Base-by-base conservation (phyloP, 1,284 basidiomycete genomes). In the Malassezia yamatoensis region DNA sequence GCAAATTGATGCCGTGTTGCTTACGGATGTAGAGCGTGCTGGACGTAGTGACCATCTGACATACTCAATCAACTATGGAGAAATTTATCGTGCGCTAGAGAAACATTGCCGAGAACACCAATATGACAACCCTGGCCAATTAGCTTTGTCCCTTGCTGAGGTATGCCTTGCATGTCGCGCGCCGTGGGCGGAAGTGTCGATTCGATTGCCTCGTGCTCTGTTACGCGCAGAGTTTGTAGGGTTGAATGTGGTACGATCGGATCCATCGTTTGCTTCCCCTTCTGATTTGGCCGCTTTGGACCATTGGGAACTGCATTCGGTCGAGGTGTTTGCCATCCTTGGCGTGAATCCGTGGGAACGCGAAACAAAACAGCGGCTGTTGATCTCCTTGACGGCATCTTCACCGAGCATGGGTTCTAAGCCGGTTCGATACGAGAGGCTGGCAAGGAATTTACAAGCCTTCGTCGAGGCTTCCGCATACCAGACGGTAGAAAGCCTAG, bases 321-420 rank as follows among this genome's bases (percentile, higher is more conserved):
- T 88, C 6, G 41, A 47, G 12, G 33, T 38, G 11, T 44, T 29
- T 18, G 79, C 81, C 29, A 80, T 89, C 52, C 78, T 90, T 45
- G 88, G 87, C 0, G 78, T 90, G 45, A 83, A 87, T 65, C 77
- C 81, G 2, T 83, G 82, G 70, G 88, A 90, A 74, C 77, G 86
- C 15, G 70, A 79, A 46, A 82, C 85, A 67, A 80, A 80, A 65
- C 88, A 90, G 69, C 71, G 81, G 33, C 81, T 89, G n/a, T 77
- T 80, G 16, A 75, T 85, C 49, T 83, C 85, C 62, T 60, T 87
- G 16, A 65, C 68, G 7, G 70, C 83, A 16, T 75, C 75, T 16
- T 60, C 70, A 7, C 62, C 70, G 16, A 46, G 55, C 9, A 58
- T 43, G 33, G 13, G n/a, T 18, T 13, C 35, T 2, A 20, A 34